These are phyloP conservation scores for Phaffomyces opuntiae DNA, from an alignment of 805 yeast species.

Conservation along the genomic window DNA sequence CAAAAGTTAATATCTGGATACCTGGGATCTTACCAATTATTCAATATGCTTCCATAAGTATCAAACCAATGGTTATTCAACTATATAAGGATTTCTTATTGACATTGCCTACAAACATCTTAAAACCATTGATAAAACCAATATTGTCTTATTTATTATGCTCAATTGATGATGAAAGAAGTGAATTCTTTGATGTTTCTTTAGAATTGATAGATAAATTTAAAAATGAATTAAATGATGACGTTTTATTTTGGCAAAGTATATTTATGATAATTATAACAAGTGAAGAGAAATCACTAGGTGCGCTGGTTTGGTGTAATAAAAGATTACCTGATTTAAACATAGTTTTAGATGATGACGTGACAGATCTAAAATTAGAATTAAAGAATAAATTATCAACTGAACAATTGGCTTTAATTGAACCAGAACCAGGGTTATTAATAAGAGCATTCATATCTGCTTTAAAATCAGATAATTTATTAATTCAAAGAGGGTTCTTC, in stretches of 20 bases:
- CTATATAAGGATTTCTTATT: conserved; percentile 52
- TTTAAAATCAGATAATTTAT: conserved; percentile 54
- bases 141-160: conserved; percentile 69
- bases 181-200: conserved; percentile 67
- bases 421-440: conserved; percentile 75
- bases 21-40: conserved; percentile 90
- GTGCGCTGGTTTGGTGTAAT: conserved; percentile 74
- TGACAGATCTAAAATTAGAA: conserved; percentile 20
- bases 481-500: conserved; percentile 83
- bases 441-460: conserved; percentile 70
- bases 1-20: conserved; percentile 68
- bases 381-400: conserved; percentile 27
- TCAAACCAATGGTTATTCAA: conserved; percentile 69
- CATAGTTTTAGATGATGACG: conserved; percentile 21
- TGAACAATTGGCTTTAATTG: conserved; percentile 54
- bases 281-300: conserved; percentile 73
- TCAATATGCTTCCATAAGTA: conserved; percentile 83
- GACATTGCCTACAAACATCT: conserved; percentile 37
- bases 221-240: conserved; percentile 50
- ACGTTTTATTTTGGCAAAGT: conserved; percentile 81
- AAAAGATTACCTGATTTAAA: conserved; percentile 58
- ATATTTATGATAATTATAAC: conserved; percentile 68
- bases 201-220: conserved; percentile 54
- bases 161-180: conserved; percentile 87
- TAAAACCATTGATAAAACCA: conserved; percentile 59